Percentiles rank a stretch among this genome's conserved stretches.
Conservation (phyloP, 441 rosid species). For the Pelargonium citronellum region DNA sequence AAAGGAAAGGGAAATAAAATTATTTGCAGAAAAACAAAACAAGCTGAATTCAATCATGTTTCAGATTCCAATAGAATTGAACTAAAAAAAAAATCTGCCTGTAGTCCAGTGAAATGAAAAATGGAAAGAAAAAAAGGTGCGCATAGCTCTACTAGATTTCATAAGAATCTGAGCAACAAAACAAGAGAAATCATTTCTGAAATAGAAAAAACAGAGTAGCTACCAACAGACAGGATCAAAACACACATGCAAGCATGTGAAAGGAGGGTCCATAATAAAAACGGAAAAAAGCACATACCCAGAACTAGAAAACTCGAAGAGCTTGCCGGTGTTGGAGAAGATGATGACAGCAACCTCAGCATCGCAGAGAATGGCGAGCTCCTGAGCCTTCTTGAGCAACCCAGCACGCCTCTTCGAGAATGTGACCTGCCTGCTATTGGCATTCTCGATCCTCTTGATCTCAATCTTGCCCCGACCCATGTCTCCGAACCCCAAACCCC, state of each 20-base stretch:
- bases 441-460: constrained; percentile 88
- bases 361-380: constrained; percentile 89
- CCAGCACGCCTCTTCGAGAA: constrained; percentile 93
- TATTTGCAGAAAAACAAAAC: too few species aligned
- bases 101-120: too few species aligned
- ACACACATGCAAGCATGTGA: constrained; percentile 20
- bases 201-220: background rate
- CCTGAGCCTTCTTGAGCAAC: constrained; percentile 83
- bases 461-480: constrained; percentile 97
- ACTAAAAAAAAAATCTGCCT: background rate
- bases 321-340: constrained; percentile 91
- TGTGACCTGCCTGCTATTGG: constrained; percentile 92
- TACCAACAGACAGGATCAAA: background rate
- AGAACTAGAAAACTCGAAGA: constrained; percentile 77
- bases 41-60: background rate
- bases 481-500: constrained; percentile 14
- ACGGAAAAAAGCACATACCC: constrained; percentile 34
- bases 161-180: background rate
- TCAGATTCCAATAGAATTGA: background rate
- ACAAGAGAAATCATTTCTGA: too few species aligned
- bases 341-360: constrained; percentile 90
- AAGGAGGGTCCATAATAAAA: background rate
- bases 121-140: background rate
- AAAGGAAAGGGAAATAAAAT: too few species aligned
- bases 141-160: background rate